Conservation (phyloP, 2,329 filamentous ascomycete species). For the Acrocalymma vagum region DNA sequence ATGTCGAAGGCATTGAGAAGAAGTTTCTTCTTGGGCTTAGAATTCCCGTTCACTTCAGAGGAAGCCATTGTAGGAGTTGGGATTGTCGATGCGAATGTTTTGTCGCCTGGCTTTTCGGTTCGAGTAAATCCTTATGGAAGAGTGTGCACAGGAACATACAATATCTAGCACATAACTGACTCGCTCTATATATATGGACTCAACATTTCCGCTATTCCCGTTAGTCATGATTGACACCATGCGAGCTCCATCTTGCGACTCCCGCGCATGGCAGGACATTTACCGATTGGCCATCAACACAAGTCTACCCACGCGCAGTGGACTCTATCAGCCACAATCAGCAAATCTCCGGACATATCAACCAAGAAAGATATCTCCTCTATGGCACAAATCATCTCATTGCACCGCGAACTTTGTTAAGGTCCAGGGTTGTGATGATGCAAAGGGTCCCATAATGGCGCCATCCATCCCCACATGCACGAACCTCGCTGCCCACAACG, state of each 20-base stretch:
- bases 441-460: constrained; percentile 23
- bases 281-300: neutral
- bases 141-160: too few relatives aligned
- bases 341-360: too few relatives aligned
- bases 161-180: too few relatives aligned
- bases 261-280: neutral
- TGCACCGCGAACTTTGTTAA: too few relatives aligned
- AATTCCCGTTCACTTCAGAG: neutral
- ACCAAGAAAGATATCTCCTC: too few relatives aligned
- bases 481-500: constrained; percentile 2
- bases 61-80: neutral
- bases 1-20: constrained; percentile 50
- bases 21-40: constrained; percentile 39
- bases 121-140: too few relatives aligned
- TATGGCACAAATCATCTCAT: neutral
- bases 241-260: constrained; percentile 2
- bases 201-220: neutral
- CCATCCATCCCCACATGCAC: constrained; percentile 13
- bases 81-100: too few relatives aligned
- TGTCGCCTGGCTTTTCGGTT: too few relatives aligned
- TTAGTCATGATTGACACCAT: constrained; percentile 1
- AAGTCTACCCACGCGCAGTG: neutral
- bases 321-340: too few relatives aligned
- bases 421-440: constrained; percentile 22
- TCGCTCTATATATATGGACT: neutral